Percentiles rank a stretch among this genome's conserved stretches.
Conservation (phyloP, 257 asterid species). For the Nicotiana otophora region DNA sequence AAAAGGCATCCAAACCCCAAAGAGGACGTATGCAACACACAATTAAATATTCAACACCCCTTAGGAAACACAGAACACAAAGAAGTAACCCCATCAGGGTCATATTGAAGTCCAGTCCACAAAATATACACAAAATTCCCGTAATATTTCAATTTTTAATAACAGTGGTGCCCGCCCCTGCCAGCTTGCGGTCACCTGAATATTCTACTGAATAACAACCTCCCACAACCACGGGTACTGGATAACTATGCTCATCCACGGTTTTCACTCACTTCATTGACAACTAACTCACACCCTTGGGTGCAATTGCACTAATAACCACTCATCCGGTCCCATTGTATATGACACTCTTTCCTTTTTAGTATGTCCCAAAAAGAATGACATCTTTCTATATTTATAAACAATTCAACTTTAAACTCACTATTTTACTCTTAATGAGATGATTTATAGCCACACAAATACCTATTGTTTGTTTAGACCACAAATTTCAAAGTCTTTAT, state of each 20-base stretch:
- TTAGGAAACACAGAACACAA: neutral
- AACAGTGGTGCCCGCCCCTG: neutral
- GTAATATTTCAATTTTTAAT: neutral
- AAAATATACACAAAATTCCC: neutral
- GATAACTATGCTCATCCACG: neutral
- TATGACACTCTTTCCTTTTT: too few species aligned
- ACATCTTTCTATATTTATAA: too few species aligned
- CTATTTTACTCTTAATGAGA: too few species aligned
- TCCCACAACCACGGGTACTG: neutral
- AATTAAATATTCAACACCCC: neutral
- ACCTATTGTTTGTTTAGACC: too few species aligned
- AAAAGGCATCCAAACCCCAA: neutral
- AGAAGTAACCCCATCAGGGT: neutral
- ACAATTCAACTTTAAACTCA: too few species aligned
- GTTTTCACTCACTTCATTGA: neutral
- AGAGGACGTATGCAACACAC: neutral
- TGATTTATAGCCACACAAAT: too few species aligned
- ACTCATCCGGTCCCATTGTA: too few species aligned
- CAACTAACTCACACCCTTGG: neutral
- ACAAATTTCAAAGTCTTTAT: too few species aligned
- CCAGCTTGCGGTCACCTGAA: neutral
- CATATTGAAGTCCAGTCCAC: neutral
- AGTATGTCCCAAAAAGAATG: too few species aligned
- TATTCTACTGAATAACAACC: neutral
- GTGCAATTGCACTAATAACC: neutral